Base-by-base conservation (phyloP, 139 green algal species). In the Chlamydomonas sp. region DNA sequence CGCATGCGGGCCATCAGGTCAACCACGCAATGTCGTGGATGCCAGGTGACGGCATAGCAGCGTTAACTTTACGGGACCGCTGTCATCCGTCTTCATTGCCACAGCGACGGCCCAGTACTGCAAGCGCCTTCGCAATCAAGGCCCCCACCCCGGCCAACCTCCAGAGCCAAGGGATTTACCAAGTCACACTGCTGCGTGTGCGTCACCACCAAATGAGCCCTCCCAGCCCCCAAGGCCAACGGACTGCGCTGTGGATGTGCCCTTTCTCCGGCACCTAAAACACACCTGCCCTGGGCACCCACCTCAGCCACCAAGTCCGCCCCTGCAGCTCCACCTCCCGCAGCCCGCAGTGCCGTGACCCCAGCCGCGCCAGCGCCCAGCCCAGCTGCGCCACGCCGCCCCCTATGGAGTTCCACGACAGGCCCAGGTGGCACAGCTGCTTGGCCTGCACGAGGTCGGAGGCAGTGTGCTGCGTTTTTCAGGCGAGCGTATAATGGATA, bases 391-490 rank as follows among this genome's bases (percentile, higher is more conserved):
- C 83, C 63, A 88, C 74, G 14, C 83, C 83, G 74, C 73, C 73
- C 17, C 83, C 83, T 16, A 88, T 62, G 18, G 73, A 82, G 83
- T 88, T 88, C 83, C 83, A 88, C 5, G 83, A 5, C 18, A 88
- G 83, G 73, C 74, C 62, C 63, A 88, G 83, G 0, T 61, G 73
- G n/a, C 10, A 7, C 1, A 88, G 73, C 10, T 60, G 49, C 6
- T 4, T 20, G 2, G 83, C 83, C 83, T 88, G 83, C 31, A 49
- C 31, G 31, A 49, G 31, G 31, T 49, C 31, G 31, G 31, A 49
- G 31, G 31, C 31, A 49, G 31, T 49, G 31, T 49, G 31, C 31
- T 49, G 31, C 31, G 31, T 49, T 49, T 49, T 49, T 49, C 31
- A 49, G 31, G 31, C 31, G 31, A 49, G 31, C 31, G 31, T 49